Evolutionary conservation across 441 rosid genomes (phyloP).

Genomic region (Erodium chrysanthum): DNA sequence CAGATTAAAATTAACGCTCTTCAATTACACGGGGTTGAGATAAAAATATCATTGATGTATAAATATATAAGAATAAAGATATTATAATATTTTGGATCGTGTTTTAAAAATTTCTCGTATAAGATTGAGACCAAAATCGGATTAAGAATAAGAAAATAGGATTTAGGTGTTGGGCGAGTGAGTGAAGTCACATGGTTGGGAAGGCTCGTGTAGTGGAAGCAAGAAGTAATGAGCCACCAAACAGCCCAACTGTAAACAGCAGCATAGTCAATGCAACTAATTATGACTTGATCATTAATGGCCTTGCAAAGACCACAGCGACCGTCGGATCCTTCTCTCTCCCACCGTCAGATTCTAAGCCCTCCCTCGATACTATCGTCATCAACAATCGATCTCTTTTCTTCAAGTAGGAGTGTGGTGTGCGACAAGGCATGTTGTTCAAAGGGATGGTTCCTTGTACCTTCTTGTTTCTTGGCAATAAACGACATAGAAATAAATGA

Average conservation of each 20-base stretch:
- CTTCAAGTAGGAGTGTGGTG: background rate
- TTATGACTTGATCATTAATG: background rate
- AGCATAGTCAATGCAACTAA: constrained; percentile 1
- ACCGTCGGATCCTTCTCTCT: constrained; percentile 1
- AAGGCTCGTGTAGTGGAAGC: background rate
- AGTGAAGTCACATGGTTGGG: background rate
- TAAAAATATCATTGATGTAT: too few species aligned
- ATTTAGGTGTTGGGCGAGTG: background rate
- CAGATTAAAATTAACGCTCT: too few species aligned
- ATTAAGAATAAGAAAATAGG: too few species aligned
- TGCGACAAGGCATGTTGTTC: background rate
- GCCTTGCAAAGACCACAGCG: background rate
- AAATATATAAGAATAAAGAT: too few species aligned
- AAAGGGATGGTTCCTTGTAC: background rate
- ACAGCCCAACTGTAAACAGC: constrained; percentile 2
- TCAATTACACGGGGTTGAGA: too few species aligned
- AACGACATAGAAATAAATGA: too few species aligned
- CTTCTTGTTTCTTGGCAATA: too few species aligned
- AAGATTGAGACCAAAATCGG: too few species aligned
- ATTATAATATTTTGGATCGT: too few species aligned
- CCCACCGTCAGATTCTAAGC: background rate
- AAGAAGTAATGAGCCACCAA: background rate
- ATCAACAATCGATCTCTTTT: background rate
- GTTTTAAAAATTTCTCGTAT: too few species aligned
- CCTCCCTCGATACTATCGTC: background rate